Conservation (phyloP, 331 rosid species). For the Rhamnella rubrinervis region DNA sequence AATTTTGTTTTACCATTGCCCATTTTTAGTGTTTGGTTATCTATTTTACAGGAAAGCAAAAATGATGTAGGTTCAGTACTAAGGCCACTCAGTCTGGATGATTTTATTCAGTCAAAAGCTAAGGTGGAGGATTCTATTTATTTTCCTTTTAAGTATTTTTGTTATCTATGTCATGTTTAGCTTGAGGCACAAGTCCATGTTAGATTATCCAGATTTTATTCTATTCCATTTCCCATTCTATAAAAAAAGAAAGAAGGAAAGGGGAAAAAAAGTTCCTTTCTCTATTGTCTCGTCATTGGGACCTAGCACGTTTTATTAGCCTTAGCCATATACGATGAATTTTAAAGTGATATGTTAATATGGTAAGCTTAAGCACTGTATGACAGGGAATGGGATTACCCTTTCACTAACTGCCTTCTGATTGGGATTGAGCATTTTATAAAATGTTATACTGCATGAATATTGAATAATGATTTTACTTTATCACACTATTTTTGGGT, state of each 20-base stretch:
- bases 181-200: neutral
- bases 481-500: too few relatives aligned
- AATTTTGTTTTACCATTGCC: neutral
- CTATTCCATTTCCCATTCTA: neutral
- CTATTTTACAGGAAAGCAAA: conserved; percentile 44
- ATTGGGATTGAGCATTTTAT: too few relatives aligned
- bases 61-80: conserved; percentile 23
- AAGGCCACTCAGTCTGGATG: conserved; percentile 72
- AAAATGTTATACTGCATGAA: too few relatives aligned
- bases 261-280: neutral
- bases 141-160: neutral
- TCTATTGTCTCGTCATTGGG: neutral
- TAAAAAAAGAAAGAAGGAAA: too few relatives aligned
- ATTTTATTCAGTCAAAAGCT: conserved; percentile 78
- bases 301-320: neutral
- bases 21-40: neutral
- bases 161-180: neutral
- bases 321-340: too few relatives aligned
- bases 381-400: too few relatives aligned
- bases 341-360: too few relatives aligned
- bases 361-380: too few relatives aligned
- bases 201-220: neutral
- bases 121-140: conserved; percentile 45
- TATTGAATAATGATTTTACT: too few relatives aligned
- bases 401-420: too few relatives aligned